Evolutionary conservation across 208 protist genomes (phyloP), one percentile per base, ranked within the genome.

Genomic region (Trypanosoma rangeli): DNA sequence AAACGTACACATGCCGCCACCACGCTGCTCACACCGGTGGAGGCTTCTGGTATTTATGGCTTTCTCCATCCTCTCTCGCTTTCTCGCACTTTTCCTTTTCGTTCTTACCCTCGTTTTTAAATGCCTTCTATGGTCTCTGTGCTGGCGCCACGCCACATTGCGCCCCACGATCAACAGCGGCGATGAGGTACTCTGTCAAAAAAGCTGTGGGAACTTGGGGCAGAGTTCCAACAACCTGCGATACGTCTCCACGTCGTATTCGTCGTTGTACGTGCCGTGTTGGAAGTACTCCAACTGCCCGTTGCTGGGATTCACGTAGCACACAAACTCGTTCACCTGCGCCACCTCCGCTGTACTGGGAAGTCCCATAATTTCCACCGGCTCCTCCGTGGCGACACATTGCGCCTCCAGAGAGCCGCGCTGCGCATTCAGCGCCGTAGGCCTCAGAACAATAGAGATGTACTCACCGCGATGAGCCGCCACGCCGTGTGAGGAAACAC

Each of bases 161-260:
- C 31, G 48, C 31, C 16, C 9, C 18, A 12, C 49, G 3, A 12
- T 28, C 49, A 24, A 3, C 49, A 53, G 18, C 49, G 22, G 49
- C n/a, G 16, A 18, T 13, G 24, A 12, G 28, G 8, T 58, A 8
- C 10, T n/a, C 1, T n/a, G 5, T 80, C 86, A 97, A 77, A 97
- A 97, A 18, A 97, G 73, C 64, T 91, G 73, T n/a, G 89, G 87
- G 42, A 90, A 88, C 66, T 93, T 94, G 2, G 86, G 64, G 18
- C 70, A 92, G 9, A 97, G 70, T n/a, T 80, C 80, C 31, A 97
- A 61, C 0, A 97, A 56, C 7, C 85, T 84, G 29, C 88, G 78
- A 80, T 97, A 97, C 24, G 89, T 80, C 26, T 94, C 88, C 78
- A 94, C 90, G 82, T 97, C 92, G 61, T 94, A 95, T 62, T 97